A percentile compares a stretch with the other conserved stretches of the same genome.
Conservation (phyloP, 768 basidiomycete species). For the Russula brevipes region DNA sequence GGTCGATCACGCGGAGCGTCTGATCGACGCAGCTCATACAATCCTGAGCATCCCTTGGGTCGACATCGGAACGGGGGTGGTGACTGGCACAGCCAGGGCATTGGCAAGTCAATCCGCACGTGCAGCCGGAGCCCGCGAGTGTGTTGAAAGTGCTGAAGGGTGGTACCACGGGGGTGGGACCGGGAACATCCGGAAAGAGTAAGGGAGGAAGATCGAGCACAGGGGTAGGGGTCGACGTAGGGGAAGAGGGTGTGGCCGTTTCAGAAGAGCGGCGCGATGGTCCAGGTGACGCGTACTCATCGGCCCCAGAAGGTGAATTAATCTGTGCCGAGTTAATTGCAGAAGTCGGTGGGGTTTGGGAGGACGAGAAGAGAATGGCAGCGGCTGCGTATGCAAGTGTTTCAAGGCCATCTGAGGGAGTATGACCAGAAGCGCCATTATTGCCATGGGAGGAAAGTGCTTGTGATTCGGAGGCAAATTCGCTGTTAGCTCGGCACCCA, state of each 20-base stretch:
- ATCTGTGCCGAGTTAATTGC: not conserved
- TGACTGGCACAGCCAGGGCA: constrained; percentile 22
- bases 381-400: constrained; percentile 24
- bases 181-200: constrained; percentile 14
- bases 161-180: constrained; percentile 18
- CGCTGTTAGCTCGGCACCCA: constrained; percentile 9
- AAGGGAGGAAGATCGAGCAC: constrained; percentile 24
- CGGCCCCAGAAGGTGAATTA: not conserved
- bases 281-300: not conserved
- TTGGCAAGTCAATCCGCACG: constrained; percentile 25
- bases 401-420: constrained; percentile 13
- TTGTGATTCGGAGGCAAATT: not conserved
- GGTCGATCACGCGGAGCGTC: constrained; percentile 18
- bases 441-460: not conserved
- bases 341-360: not conserved
- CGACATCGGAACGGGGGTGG: not conserved
- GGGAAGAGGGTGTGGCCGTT: not conserved
- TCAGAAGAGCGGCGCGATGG: not conserved
- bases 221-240: not conserved
- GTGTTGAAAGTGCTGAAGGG: constrained; percentile 26
- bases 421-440: constrained; percentile 2
- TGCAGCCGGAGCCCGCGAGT: constrained; percentile 26
- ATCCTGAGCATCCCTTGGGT: not conserved
- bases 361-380: constrained; percentile 14
- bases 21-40: constrained; percentile 23